A percentile compares a stretch with the other conserved stretches of the same genome.
Evolutionary conservation across 163 green algal species (phyloP).

Genomic region (Coccomyxa subellipsoidea): DNA sequence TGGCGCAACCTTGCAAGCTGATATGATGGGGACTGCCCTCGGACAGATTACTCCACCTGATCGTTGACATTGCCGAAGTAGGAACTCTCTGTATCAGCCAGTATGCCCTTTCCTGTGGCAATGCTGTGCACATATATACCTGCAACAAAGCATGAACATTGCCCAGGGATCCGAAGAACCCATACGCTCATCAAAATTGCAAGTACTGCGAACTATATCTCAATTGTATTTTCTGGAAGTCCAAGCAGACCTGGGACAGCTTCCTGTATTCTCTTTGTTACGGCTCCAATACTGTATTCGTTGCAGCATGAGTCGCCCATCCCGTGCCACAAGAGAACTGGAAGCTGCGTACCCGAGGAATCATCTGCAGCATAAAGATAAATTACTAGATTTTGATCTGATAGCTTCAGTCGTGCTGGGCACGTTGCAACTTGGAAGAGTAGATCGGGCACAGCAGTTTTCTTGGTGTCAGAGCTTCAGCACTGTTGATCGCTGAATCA

Average conservation of each 20-base stretch:
- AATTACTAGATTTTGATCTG: too few species aligned
- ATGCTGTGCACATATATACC: constrained; percentile 78
- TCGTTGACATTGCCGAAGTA: constrained; percentile 81
- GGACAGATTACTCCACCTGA: too few species aligned
- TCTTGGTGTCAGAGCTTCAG: too few species aligned
- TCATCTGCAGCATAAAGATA: too few species aligned
- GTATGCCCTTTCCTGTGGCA: constrained; percentile 39
- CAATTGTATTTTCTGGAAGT: not conserved
- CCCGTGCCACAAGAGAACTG: constrained; percentile 70
- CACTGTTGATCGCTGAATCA: too few species aligned
- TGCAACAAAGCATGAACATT: constrained; percentile 25
- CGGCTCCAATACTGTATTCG: constrained; percentile 43
- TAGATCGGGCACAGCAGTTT: too few species aligned
- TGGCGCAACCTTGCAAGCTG: too few species aligned
- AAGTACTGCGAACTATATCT: not conserved
- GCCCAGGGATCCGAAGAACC: too few species aligned
- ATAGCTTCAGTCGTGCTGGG: too few species aligned
- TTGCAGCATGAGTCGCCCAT: constrained; percentile 74
- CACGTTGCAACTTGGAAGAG: too few species aligned
- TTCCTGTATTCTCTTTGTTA: constrained; percentile 49
- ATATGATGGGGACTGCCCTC: too few species aligned
- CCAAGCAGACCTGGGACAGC: constrained; percentile 27
- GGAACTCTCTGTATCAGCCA: constrained; percentile 50
- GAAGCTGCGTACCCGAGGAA: constrained; percentile 27
- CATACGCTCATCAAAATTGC: not conserved